Base-by-base conservation (phyloP, 352 stramenopile genomes). In the Phytopythium chamaehyphon region DNA sequence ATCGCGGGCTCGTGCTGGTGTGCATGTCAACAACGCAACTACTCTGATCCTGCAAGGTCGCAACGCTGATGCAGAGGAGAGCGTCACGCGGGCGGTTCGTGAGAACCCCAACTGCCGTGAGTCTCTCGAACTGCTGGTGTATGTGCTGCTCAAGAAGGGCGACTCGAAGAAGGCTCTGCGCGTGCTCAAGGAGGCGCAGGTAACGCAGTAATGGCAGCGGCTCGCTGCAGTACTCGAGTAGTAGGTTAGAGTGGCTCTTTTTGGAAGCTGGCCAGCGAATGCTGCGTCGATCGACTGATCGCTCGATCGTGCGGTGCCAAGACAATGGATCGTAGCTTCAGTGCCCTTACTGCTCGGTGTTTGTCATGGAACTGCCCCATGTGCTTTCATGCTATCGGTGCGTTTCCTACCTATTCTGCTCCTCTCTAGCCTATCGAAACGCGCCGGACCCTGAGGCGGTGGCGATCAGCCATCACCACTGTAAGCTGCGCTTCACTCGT, bases 81-180 rank as follows among this genome's bases (percentile, higher is more conserved):
- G 81, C 45, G 84, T 95, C 18, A 90, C 84, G 51, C 78, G 80
- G 26, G 84, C 84, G 9, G 84, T 95, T 26, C 72, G 84, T 38
- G 77, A 89, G 69, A 91, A 84, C 52, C 76, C 80, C 8, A 86
- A 83, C 49, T 93, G 78, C 56, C 80, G 80, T 42, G 82, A 90
- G 59, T 91, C 84, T 56, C 73, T 95, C 24, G 80, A 92, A 60
- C 61, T 93, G 36, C 69, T 95, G 66, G 84, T 95, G 51, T 95
- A 95, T 65, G 83, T 95, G 49, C 62, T 92, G 54, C 61, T 95
- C 44, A 91, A 90, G 73, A 95, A 95, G 70, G 82, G 80, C 19
- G 82, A 93, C 55, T 86, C 82, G 57, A 95, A 93, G 72, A 95
- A 95, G 60, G 82, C 84, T 26, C 63, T 90, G 63, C 84, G 83